Evolutionary conservation across 306 rosid genomes (phyloP).

Genomic region (Inga leiocalycina): DNA sequence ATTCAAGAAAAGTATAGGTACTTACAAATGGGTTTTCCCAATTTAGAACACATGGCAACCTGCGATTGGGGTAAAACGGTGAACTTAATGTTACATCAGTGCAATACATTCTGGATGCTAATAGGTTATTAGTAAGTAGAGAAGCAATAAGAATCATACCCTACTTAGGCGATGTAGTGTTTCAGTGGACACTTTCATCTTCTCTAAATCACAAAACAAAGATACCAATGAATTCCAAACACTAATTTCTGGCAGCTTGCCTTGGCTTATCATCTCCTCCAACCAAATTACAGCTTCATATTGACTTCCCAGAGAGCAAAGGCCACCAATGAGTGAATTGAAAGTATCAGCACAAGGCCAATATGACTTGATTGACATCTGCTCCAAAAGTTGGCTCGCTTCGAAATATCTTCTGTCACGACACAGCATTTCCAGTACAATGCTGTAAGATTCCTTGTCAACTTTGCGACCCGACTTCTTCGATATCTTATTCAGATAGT

Average conservation of each 20-base stretch:
- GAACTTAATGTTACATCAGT: neutral
- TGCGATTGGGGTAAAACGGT: neutral
- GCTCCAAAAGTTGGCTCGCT: slow-evolving; percentile 53
- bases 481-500: slow-evolving; percentile 53
- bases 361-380: slow-evolving; percentile 54
- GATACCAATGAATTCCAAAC: slow-evolving; percentile 48
- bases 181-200: slow-evolving; percentile 27
- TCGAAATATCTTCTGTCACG: slow-evolving; percentile 42
- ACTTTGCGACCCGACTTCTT: slow-evolving; percentile 35
- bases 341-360: slow-evolving; percentile 50
- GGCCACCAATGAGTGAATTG: slow-evolving; percentile 51
- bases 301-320: slow-evolving; percentile 49
- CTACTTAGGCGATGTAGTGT: slow-evolving; percentile 35
- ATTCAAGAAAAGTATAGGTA: too few species aligned
- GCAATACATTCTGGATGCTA: neutral
- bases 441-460: slow-evolving; percentile 43
- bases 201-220: slow-evolving; percentile 37
- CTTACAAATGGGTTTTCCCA: neutral
- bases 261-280: slow-evolving; percentile 64
- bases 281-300: slow-evolving; percentile 61
- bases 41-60: neutral
- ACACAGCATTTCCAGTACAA: slow-evolving; percentile 51
- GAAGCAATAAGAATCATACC: slow-evolving; percentile 33
- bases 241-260: slow-evolving; percentile 47
- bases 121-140: neutral